Percentiles rank a stretch among this genome's conserved stretches.
Conservation (phyloP, 176 grass and related monocot species). For the Triticum urartu region DNA sequence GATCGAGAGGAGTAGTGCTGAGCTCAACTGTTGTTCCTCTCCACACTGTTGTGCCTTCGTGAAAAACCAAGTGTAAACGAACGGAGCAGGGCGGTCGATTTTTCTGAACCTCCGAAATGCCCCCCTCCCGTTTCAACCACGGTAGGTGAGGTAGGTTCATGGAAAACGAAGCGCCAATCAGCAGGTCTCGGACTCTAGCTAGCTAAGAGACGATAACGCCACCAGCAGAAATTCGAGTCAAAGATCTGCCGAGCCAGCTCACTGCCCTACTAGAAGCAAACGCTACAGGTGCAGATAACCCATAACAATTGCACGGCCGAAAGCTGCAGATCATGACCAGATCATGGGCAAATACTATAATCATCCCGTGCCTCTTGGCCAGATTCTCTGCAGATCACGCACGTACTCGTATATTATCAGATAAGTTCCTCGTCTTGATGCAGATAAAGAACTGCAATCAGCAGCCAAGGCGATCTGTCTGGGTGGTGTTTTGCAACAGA, state of each 20-base stretch:
- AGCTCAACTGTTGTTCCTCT: neutral
- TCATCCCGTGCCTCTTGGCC: neutral
- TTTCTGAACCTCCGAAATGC: neutral
- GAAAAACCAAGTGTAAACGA: neutral
- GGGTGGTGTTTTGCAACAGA: neutral
- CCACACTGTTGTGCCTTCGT: neutral
- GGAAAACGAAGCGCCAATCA: conserved; percentile 24
- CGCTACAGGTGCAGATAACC: neutral
- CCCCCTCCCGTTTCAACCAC: neutral
- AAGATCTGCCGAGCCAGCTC: conserved; percentile 42
- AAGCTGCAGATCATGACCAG: conserved; percentile 22
- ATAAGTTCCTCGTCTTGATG: no score
- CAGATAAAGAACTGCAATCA: neutral
- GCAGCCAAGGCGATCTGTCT: neutral
- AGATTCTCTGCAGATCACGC: neutral
- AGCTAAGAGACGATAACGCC: conserved; percentile 3
- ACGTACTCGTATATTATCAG: neutral
- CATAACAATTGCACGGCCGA: conserved; percentile 11
- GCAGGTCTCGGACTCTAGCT: neutral
- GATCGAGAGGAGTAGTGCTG: neutral
- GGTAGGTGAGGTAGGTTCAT: neutral
- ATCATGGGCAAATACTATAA: no score
- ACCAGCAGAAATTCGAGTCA: conserved; percentile 34
- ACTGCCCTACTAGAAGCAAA: neutral
- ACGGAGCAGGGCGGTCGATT: neutral